Conservation (phyloP, 2,329 filamentous ascomycete species). For the Alternaria sp. region DNA sequence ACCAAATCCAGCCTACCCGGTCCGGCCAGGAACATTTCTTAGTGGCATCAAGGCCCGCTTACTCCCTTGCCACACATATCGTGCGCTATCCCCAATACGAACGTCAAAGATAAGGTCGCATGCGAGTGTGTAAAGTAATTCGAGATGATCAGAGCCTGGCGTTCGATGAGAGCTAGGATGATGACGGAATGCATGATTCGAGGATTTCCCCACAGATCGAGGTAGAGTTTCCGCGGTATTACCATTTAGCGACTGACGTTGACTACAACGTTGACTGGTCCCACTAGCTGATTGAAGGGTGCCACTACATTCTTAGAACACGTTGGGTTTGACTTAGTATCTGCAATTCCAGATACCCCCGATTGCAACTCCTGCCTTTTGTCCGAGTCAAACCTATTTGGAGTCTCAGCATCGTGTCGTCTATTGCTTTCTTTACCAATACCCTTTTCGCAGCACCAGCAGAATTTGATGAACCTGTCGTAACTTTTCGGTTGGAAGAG, state of each 20-base stretch:
- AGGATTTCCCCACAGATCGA: constrained; percentile 34
- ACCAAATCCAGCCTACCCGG: constrained; percentile 9
- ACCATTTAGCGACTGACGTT: constrained; percentile 16
- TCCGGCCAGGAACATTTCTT: constrained; percentile 24
- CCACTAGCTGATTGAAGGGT: constrained; percentile 20
- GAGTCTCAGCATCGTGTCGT: not conserved
- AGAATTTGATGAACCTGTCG: not conserved
- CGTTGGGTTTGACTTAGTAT: not conserved
- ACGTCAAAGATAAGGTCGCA: constrained; percentile 49
- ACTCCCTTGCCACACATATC: constrained; percentile 19
- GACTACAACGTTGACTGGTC: constrained; percentile 14
- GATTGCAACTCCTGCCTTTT: constrained; percentile 2
- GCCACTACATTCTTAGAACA: constrained; percentile 14
- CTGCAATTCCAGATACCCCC: not conserved
- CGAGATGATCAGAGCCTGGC: constrained; percentile 9
- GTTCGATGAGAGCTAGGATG: constrained; percentile 12
- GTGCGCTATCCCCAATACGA: constrained; percentile 34
- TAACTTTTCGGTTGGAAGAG: not conserved
- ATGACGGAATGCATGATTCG: constrained; percentile 30
- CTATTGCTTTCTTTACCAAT: not conserved
- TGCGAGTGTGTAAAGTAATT: constrained; percentile 27
- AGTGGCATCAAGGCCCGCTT: constrained; percentile 13
- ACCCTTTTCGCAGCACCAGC: not conserved
- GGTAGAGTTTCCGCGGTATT: constrained; percentile 28
- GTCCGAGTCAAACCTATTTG: not conserved